phyloP scores from a whole-genome alignment of 2,329 filamentous ascomycete species.

The Blastomyces emzantsi region DNA sequence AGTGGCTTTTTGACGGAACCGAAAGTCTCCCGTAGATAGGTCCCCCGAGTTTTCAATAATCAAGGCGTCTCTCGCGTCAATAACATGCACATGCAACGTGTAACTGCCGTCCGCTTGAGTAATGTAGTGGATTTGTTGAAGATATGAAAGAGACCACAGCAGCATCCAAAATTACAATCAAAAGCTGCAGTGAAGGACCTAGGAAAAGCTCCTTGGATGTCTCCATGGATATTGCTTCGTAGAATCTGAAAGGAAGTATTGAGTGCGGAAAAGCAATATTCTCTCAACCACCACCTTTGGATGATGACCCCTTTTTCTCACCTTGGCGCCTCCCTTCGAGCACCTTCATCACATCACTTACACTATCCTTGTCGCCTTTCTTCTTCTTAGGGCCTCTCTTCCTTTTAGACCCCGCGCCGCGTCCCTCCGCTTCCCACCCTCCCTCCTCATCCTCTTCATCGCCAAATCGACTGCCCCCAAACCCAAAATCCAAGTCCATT shows the following conservation, averaged over 20 bases:
- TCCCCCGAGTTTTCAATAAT: neutral
- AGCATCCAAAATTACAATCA: neutral
- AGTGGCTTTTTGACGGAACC: neutral
- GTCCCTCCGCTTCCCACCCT: constrained; percentile 44
- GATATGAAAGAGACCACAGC: neutral
- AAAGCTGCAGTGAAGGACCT: neutral
- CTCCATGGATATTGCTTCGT: neutral
- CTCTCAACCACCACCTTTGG: neutral
- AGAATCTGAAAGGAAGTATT: neutral
- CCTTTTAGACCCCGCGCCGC: constrained; percentile 32
- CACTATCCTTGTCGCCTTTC: constrained; percentile 54
- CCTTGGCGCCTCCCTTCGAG: constrained; percentile 55
- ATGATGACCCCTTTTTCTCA: constrained; percentile 8
- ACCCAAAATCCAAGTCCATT: constrained; percentile 89
- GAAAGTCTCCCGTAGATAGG: neutral
- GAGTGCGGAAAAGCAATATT: neutral
- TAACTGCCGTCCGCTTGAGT: neutral
- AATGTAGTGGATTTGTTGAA: neutral
- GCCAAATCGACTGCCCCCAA: constrained; percentile 76
- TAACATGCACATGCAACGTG: neutral
- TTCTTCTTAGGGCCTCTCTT: constrained; percentile 49
- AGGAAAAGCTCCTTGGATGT: neutral
- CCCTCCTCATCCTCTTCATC: constrained; percentile 76
- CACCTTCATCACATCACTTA: constrained; percentile 68
- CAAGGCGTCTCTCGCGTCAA: neutral